Base-by-base conservation (phyloP, 2,329 filamentous ascomycete genomes). In the Fusarium tuaranense region DNA sequence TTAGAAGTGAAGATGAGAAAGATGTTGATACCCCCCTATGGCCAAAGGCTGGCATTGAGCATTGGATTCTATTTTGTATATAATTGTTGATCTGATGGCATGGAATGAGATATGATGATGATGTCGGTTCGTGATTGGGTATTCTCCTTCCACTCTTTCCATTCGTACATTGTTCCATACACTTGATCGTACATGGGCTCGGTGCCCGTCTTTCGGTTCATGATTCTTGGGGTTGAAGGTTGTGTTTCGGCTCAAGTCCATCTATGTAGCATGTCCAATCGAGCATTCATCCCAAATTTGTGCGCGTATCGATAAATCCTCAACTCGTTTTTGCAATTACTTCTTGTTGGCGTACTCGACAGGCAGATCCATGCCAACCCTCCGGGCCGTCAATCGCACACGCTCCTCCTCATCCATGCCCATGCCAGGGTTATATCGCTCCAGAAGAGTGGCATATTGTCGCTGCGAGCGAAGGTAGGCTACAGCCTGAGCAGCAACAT, bases 371-470 rank as follows among this genome's bases (percentile, higher is more conserved):
- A 98, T 95, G 20, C 96, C 97, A 46, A 98, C 95, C 81, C 94
- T 90, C 83, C 95, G 87, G 10, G 97, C 97, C 64, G 94, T 93
- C 86, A 98, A 86, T 68, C 94, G 86, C 48, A 98, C 92, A 70
- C 94, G 88, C 86, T 98, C 95, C 84, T 97, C 92, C 81, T 92
- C 92, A 75, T 93, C 91, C 92, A 98, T 94, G 76, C 91, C 90
- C 91, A 97, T 94, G 20, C 95, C 95, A 0, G 95, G 95, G 83
- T 98, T 98, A 84, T 99, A 98, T 78, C 95, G 89, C 84, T 98
- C 95, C 41, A 98, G 83, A 51, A 98, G 85, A 18, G 91, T 92
- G 30, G 91, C 89, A 82, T 98, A 98, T 81, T 90, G 90, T 63
- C 95, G 88, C 86, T 99, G 97, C n/a, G 95, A 92, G 77, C 91